A percentile compares a stretch with the other conserved stretches of the same genome.
phyloP scores from a whole-genome alignment of 1,139 yeast genomes.

The Magnusiomyces fungicola region DNA sequence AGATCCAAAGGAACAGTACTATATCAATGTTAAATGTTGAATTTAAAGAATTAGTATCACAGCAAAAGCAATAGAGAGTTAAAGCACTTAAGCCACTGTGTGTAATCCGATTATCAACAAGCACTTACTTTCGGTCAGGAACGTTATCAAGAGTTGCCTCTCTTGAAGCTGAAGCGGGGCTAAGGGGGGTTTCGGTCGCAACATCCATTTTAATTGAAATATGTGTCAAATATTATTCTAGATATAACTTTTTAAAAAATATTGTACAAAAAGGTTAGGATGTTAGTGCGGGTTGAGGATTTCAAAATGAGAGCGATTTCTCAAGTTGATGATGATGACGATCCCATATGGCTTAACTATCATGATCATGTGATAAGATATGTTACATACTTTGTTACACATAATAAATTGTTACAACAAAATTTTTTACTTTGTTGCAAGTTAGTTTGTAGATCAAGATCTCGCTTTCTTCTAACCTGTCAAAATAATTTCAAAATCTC shows the following conservation, averaged over 20 bases:
- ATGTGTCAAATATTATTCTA: not conserved
- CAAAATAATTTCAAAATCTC: not conserved
- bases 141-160: not conserved
- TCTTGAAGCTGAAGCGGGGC: not conserved
- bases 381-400: not conserved
- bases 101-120: not conserved
- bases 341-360: not conserved
- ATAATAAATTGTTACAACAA: not conserved
- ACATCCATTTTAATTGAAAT: not conserved
- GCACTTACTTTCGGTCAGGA: not conserved
- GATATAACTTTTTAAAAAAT: not conserved
- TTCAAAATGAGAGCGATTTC: not conserved
- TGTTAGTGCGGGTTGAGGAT: not conserved
- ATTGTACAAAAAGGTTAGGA: too few species aligned
- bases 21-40: too few species aligned
- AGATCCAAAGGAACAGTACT: constrained; percentile 22
- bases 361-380: not conserved
- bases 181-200: not conserved
- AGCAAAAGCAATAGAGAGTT: not conserved
- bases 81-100: not conserved
- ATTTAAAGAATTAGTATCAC: too few species aligned
- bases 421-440: not conserved
- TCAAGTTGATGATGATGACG: not conserved
- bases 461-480: not conserved
- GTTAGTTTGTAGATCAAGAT: not conserved